Conservation (phyloP, 345 rosid species). For the Murraya koenigii region DNA sequence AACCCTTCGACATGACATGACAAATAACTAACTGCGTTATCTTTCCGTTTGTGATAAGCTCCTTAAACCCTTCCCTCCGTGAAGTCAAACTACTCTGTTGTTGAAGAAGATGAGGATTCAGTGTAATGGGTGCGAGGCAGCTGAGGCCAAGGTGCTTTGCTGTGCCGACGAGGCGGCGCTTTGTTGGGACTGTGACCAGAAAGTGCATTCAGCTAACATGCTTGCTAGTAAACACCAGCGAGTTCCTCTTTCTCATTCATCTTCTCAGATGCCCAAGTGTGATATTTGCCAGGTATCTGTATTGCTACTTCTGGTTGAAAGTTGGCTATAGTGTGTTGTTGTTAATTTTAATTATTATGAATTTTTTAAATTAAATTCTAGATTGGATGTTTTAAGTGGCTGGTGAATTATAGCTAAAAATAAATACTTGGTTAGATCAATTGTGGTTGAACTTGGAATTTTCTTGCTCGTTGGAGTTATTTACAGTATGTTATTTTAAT, state of each 20-base stretch:
- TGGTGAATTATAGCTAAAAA: neutral
- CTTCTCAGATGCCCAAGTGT: constrained; percentile 26
- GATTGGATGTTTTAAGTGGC: neutral
- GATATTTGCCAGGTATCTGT: constrained; percentile 35
- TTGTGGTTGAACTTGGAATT: neutral
- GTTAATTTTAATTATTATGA: neutral
- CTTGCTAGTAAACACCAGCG: constrained; percentile 32
- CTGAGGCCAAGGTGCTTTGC: constrained; percentile 41
- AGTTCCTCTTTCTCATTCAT: constrained; percentile 18
- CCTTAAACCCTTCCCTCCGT: neutral
- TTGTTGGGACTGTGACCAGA: constrained; percentile 39
- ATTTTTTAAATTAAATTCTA: too few relatives aligned
- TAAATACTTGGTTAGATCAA: neutral
- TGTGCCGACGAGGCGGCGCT: constrained; percentile 44
- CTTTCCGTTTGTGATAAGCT: neutral
- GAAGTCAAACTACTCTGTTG: neutral
- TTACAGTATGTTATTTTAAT: neutral
- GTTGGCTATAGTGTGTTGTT: neutral
- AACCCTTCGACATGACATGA: neutral
- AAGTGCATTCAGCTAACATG: constrained; percentile 38
- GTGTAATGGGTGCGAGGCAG: constrained; percentile 37
- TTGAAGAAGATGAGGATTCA: constrained; percentile 30
- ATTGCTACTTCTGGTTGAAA: neutral
- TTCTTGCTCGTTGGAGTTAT: neutral
- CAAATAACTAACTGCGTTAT: neutral